Conservation (phyloP, 371 early-diverging fungal genomes). For the Actinomucor elegans region DNA sequence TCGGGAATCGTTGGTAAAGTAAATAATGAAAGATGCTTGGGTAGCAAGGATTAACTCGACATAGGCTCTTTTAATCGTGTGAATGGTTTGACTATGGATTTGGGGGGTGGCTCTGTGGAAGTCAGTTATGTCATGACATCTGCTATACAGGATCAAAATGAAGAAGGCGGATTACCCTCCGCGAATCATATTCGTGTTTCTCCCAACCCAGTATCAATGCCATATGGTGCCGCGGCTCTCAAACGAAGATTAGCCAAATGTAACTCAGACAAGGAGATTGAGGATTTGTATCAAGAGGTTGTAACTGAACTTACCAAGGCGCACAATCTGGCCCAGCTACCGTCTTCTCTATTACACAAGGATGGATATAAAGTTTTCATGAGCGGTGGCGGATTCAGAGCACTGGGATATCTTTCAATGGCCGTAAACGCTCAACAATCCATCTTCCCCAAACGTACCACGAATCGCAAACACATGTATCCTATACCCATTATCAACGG, state of each 20-base stretch:
- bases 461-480: conserved; percentile 34
- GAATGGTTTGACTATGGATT: conserved; percentile 63
- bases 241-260: conserved; percentile 40
- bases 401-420: conserved; percentile 63
- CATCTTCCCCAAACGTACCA: conserved; percentile 5
- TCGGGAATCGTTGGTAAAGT: conserved; percentile 59
- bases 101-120: conserved; percentile 67
- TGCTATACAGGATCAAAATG: background rate
- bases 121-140: conserved; percentile 54
- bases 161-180: background rate
- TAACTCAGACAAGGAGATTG: conserved; percentile 25
- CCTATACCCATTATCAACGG: conserved; percentile 68
- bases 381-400: conserved; percentile 65
- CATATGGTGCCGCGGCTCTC: conserved; percentile 62
- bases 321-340: conserved; percentile 31
- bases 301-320: conserved; percentile 30
- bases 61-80: conserved; percentile 58
- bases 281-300: conserved; percentile 43
- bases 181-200: conserved; percentile 33
- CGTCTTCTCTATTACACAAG: conserved; percentile 25
- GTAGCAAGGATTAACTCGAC: background rate
- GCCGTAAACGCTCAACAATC: conserved; percentile 21
- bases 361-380: conserved; percentile 57
- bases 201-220: conserved; percentile 56
- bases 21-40: background rate